Percentiles rank a stretch among this genome's conserved stretches.
These are phyloP conservation scores for Diaporthe sp. DNA, from an alignment of 2,329 filamentous ascomycete genomes.

Conservation along the genomic window DNA sequence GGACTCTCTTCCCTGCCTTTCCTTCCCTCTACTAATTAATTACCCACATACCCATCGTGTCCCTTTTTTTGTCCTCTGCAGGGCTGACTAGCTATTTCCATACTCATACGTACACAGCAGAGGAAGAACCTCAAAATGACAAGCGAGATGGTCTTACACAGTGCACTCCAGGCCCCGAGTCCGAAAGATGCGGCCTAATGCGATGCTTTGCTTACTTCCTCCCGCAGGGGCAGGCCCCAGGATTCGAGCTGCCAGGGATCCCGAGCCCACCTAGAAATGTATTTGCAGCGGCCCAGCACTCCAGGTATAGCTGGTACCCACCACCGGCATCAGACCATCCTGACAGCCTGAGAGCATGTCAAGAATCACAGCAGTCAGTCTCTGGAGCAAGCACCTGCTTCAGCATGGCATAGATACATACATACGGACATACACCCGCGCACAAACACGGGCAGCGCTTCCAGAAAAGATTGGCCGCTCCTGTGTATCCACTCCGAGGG, in stretches of 20 bases:
- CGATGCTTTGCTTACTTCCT: slow-evolving; percentile 16
- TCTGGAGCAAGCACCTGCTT: not conserved
- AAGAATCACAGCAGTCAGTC: not conserved
- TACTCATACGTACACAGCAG: not conserved
- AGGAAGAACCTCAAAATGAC: not conserved
- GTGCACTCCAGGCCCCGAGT: not conserved
- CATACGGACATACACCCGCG: not conserved
- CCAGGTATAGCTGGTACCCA: slow-evolving; percentile 4
- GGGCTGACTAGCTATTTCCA: not conserved
- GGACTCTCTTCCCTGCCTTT: not conserved
- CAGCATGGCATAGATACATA: not conserved
- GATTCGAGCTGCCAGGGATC: slow-evolving; percentile 26
- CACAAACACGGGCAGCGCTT: slow-evolving; percentile 25
- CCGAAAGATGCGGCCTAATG: slow-evolving; percentile 24
- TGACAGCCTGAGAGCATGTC: not conserved
- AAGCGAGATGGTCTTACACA: slow-evolving; percentile 18
- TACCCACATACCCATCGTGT: not conserved
- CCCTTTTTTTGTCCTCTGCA: not conserved
- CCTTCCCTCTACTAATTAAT: not conserved
- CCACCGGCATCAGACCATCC: not conserved
- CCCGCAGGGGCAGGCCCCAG: slow-evolving; percentile 6
- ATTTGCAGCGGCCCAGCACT: not conserved
- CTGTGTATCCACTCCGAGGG: not conserved
- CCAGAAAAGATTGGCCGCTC: slow-evolving; percentile 30
- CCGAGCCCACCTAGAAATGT: not conserved